Base-by-base conservation (phyloP, 176 grass and related monocot genomes). In the Thalia dealbata region DNA sequence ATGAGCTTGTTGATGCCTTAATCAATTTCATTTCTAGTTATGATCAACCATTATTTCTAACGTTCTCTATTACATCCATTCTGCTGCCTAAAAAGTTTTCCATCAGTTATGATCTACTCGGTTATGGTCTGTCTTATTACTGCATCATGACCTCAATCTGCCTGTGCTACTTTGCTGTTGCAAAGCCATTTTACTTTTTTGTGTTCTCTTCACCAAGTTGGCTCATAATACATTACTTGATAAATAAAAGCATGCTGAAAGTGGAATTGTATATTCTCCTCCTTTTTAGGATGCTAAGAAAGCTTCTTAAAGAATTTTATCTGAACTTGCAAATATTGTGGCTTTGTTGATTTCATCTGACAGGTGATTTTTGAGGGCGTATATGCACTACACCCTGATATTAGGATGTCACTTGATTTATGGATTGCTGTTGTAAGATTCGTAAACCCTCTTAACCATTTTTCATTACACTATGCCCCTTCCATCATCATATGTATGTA, bases 371-470 rank as follows among this genome's bases (percentile, higher is more conserved):
- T 97, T 86, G 93, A 97, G 80, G 93, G 93, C 69, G 89, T 97
- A 75, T 97, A 97, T 77, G 82, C 93, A 52, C 83, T 97, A 61
- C 93, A 97, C 82, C 93, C 93, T 73, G 67, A 84, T 75, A 92
- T 97, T 92, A 82, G 93, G 78, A 92, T 88, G 81, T 97, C 86
- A 35, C 81, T 97, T 65, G 89, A 97, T 81, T 83, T 97, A 62
- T 90, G 93, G 93, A 92, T 97, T 90, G 93, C 87, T 88, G 93
- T 97, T 84, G 93, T 97, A 90, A 88, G 93, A 75, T 81, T 83
- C 27, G 78, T 59, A 19, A 67, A 38, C 32, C 65, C 16, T 51
- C 38, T 64, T 12, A 64, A 50, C 29, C 38, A 61, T 52, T 44
- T 42, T 83, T 81, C 35, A 75, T 38, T 38, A 61, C 5, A 68